Evolutionary conservation across 176 grass and related monocot species (phyloP), one percentile per base, ranked within the genome.

Genomic region (Oryza officinalis): DNA sequence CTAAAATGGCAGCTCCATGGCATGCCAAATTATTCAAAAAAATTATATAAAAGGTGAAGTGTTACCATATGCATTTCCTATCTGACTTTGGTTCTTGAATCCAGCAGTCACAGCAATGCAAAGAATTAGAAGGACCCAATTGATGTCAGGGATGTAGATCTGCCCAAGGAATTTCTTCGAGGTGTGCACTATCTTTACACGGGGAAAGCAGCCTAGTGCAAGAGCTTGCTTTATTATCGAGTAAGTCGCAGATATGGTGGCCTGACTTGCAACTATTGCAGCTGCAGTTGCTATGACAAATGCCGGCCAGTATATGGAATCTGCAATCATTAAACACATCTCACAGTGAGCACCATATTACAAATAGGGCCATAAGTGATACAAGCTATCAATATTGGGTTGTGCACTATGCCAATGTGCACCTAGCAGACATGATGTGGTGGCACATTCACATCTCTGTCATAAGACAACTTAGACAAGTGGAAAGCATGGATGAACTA

Each of bases 111-210:
- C 97, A 66, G 97, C 91, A 85, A 99, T 79, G 67, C 97, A 96
- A 11, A 96, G 89, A 87, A 99, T 44, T 86, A 96, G 81, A 66
- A 99, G 91, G 72, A 94, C 78, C 97, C 97, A 99, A 54, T 99
- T 99, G 67, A 99, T 96, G 89, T 99, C 97, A 68, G 93, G 97
- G 83, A 99, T 99, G 78, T 99, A 99, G 77, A 99, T 99, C 86
- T 99, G 97, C 74, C 97, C 93, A 37, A 99, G 87, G 86, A 99
- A 99, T 82, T 92, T 96, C 80, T 94, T 96, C 8, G 97, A 99
- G 45, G 97, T 99, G 82, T 99, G 97, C 65, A 99, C 97, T 59
- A 99, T 84, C 65, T 96, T 99, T 35, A 99, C 91, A 67, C 93
- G 89, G 27, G 97, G 97, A 52, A 99, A 99, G 81, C 97, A 99